Evolutionary conservation across 202 grass and related monocot genomes (phyloP).

Genomic region (Digitaria exilis): DNA sequence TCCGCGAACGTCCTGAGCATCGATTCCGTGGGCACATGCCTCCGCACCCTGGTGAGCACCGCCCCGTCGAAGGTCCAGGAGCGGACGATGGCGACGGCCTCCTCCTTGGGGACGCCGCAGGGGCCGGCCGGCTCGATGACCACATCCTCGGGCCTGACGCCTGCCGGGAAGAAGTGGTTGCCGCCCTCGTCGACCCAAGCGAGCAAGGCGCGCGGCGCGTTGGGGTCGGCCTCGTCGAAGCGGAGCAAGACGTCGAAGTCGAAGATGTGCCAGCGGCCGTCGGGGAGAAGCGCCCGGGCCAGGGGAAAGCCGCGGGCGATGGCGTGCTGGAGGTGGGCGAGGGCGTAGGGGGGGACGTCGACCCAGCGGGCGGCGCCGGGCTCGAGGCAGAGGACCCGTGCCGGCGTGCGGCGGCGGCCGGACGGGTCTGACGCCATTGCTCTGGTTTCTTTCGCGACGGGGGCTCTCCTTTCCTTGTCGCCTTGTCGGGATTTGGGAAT

Average conservation of each 20-base stretch:
- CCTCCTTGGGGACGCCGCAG: not conserved
- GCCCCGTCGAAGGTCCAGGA: not conserved
- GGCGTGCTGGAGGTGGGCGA: not conserved
- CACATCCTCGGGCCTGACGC: not conserved
- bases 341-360: not conserved
- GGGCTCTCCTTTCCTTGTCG: not conserved
- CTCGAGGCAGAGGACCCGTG: not conserved
- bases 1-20: not conserved
- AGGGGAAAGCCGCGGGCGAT: not conserved
- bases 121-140: not conserved
- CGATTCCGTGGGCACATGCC: not conserved
- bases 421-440: not conserved
- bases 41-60: not conserved
- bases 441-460: not conserved
- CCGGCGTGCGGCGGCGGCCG: not conserved
- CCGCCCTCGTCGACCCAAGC: not conserved
- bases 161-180: not conserved
- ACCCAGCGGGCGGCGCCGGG: not conserved
- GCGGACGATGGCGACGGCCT: not conserved
- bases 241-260: not conserved
- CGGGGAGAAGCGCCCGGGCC: not conserved
- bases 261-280: not conserved
- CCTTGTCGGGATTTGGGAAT: not conserved
- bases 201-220: not conserved
- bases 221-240: not conserved